Base-by-base conservation (phyloP, 345 rosid genomes). In the Syzygium aromaticum region DNA sequence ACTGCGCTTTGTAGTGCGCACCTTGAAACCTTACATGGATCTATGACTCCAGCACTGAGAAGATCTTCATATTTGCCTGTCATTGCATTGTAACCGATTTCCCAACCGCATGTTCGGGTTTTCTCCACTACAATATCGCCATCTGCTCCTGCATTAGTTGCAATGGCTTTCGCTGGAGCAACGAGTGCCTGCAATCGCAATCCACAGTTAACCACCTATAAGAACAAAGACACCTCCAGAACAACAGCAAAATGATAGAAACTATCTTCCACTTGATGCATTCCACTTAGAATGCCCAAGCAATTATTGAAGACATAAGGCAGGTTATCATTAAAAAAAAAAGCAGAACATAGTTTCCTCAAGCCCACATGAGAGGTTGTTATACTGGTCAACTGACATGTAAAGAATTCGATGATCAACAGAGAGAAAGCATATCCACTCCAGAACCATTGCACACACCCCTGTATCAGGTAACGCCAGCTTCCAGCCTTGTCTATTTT, bases 31-130 rank as follows among this genome's bases (percentile, higher is more conserved):
- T 92, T 91, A 84, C 98, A 94, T 84, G 98, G 97, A 90, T 96
- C 98, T 27, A 92, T 90, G 2, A 97, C 92, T 86, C 98, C 97
- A 4, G 93, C 94, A 49, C 88, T 59, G 25, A 97, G 85, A 87
- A 97, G 99, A 93, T 97, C 98, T 89, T 93, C 98, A 46, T 91
- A 95, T 83, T 77, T 90, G 53, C 93, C 95, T 12, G 93, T 92
- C 98, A 96, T 93, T 51, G 98, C 98, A 86, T 97, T 94, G 91
- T 93, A 96, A 84, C 99, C 99, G 21, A 84, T 90, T 93, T 91
- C 88, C 98, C 98, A 97, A 43, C 91, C 94, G 3, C 87, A 88
- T 51, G 77, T 78, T 90, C 87, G 91, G 28, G 94, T 95, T 89
- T 95, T 95, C 91, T 95, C 98, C 88, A 93, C 98, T 52, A 95